These are phyloP conservation scores for Corniculantispora saksenae DNA, from an alignment of 2,329 filamentous ascomycete species.

Conservation along the genomic window DNA sequence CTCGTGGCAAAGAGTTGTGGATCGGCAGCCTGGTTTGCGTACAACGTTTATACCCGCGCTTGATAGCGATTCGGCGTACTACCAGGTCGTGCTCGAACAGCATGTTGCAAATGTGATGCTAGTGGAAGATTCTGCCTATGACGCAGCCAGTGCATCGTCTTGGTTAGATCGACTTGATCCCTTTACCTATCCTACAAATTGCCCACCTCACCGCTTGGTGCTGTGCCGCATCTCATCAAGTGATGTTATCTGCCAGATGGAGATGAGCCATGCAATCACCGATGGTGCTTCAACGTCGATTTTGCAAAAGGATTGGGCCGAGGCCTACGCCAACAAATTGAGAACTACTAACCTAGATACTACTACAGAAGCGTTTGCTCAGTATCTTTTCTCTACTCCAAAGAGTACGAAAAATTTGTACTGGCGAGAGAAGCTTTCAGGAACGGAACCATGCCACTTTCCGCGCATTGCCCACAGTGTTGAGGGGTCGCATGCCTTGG, in stretches of 20 bases:
- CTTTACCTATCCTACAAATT: neutral
- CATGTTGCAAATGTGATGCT: neutral
- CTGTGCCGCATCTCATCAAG: conserved; percentile 9
- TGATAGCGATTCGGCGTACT: neutral
- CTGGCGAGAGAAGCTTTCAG: conserved; percentile 20
- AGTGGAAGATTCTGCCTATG: neutral
- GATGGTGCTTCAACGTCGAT: conserved; percentile 19
- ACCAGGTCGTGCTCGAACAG: conserved; percentile 14
- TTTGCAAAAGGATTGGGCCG: conserved; percentile 12
- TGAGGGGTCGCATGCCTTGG: neutral
- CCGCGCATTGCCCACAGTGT: neutral
- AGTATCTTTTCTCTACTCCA: neutral
- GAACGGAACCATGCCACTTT: conserved; percentile 18
- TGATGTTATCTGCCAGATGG: conserved; percentile 18
- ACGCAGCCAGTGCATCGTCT: neutral
- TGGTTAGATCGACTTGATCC: neutral
- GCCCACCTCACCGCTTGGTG: conserved; percentile 2
- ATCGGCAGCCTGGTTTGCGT: conserved; percentile 20
- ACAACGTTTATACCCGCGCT: conserved; percentile 19
- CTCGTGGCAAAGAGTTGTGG: conserved; percentile 21
- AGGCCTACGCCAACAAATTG: conserved; percentile 14
- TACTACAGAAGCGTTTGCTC: neutral
- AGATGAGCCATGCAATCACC: conserved; percentile 21
- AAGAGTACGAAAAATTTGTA: conserved; percentile 4
- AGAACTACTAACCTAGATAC: neutral